These are phyloP conservation scores for Sapria himalayana DNA, from an alignment of 345 rosid species.

Conservation along the genomic window DNA sequence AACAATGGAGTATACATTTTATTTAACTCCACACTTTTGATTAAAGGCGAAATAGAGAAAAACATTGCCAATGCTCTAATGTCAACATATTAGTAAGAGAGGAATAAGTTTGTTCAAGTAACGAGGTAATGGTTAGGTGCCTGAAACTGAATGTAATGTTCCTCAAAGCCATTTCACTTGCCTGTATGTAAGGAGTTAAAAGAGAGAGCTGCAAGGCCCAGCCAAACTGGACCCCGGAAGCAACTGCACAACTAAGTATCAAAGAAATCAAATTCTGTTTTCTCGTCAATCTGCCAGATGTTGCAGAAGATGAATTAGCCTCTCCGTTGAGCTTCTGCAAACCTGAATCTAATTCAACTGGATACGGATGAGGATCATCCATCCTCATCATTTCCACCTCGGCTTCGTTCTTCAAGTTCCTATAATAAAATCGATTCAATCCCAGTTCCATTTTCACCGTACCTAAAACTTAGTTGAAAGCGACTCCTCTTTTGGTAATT, in stretches of 20 bases:
- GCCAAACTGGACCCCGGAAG: conserved; percentile 94
- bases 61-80: no score
- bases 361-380: conserved; percentile 14
- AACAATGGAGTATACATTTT: no score
- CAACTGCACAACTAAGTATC: conserved; percentile 71
- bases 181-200: conserved; percentile 92
- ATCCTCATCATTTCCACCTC: conserved; percentile 50
- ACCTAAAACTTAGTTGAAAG: no score
- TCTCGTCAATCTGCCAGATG: conserved; percentile 9
- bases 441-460: conserved; percentile 12
- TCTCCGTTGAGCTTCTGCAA: no score
- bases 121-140: no score
- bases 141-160: no score
- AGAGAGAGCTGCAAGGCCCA: conserved; percentile 97
- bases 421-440: conserved; percentile 21
- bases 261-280: conserved; percentile 32
- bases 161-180: no score
- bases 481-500: no score
- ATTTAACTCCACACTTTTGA: no score
- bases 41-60: no score
- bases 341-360: conserved; percentile 15
- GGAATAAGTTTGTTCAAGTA: no score
- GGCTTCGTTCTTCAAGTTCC: conserved; percentile 47
- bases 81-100: no score
- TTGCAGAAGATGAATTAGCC: conserved; percentile 12